Conservation (phyloP, 257 asterid genomes). For the Solanum virginianum region DNA sequence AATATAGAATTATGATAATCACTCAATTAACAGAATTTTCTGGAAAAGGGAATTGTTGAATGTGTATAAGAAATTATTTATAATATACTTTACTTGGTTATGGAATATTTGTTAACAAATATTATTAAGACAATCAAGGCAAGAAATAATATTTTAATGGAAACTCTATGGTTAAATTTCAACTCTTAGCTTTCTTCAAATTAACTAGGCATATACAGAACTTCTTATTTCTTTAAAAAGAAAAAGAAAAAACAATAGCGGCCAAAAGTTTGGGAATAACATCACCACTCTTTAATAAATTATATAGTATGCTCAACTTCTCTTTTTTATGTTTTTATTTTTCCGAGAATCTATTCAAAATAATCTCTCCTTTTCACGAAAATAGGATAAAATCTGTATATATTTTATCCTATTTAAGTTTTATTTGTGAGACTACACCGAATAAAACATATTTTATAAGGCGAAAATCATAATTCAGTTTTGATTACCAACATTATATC, state of each 20-base stretch:
- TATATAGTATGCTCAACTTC: no score
- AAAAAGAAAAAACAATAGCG: background rate
- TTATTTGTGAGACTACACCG: no score
- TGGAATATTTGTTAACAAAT: background rate
- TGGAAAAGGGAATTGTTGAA: background rate
- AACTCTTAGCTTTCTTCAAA: background rate
- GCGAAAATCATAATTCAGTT: no score
- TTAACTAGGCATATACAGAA: background rate
- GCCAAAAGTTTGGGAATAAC: no score
- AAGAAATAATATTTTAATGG: background rate
- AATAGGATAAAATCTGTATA: no score
- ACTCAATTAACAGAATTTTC: background rate
- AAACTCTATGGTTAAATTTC: background rate
- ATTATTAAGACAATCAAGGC: background rate
- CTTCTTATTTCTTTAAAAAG: background rate
- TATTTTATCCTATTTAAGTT: no score
- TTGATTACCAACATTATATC: no score
- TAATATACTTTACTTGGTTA: background rate
- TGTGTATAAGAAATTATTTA: background rate
- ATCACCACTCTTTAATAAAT: no score
- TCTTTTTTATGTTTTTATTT: no score
- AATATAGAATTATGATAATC: background rate
- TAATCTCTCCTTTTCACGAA: no score
- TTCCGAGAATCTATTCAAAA: no score
- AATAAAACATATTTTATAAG: no score